Evolutionary conservation across 2,329 filamentous ascomycete genomes (phyloP).

Genomic region (Trichophyton simii): DNA sequence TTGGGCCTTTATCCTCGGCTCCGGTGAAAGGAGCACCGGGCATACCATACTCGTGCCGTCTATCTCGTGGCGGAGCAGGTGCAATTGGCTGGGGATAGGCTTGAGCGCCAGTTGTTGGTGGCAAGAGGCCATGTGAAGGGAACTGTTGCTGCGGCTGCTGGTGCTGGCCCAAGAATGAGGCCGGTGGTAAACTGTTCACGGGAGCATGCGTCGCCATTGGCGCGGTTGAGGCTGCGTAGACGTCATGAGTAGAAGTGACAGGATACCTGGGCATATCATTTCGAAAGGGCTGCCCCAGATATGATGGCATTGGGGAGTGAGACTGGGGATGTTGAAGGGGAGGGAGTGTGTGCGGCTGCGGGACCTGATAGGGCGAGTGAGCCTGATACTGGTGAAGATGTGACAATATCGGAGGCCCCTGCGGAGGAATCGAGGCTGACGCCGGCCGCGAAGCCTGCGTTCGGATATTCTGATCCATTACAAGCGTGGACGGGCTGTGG

Average conservation of each 20-base stretch:
- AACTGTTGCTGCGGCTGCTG: conserved; percentile 28
- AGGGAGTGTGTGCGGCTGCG: conserved; percentile 34
- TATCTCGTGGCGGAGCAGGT: conserved; percentile 49
- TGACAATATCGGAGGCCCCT: conserved; percentile 33
- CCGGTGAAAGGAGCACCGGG: conserved; percentile 54
- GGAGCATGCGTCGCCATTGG: conserved; percentile 33
- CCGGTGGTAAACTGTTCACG: conserved; percentile 32
- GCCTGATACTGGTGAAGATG: conserved; percentile 37
- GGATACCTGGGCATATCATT: conserved; percentile 34
- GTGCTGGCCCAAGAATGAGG: conserved; percentile 31
- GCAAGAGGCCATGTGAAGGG: conserved; percentile 44
- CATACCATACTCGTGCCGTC: conserved; percentile 49
- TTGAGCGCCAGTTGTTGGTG: conserved; percentile 52
- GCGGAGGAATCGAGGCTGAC: conserved; percentile 34
- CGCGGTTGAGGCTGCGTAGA: conserved; percentile 31
- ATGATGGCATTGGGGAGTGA: conserved; percentile 31
- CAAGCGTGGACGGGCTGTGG: conserved; percentile 7
- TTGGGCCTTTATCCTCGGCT: conserved; percentile 42
- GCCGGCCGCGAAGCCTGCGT: conserved; percentile 33
- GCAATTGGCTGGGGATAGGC: conserved; percentile 66
- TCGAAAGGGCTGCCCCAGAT: conserved; percentile 32
- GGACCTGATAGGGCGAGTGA: conserved; percentile 34
- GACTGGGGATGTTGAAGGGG: conserved; percentile 36
- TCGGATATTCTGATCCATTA: conserved; percentile 34
- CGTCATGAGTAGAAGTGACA: conserved; percentile 28